Percentiles rank a stretch among this genome's conserved stretches.
These are phyloP conservation scores for Cercospora sp. DNA, from an alignment of 2,329 filamentous ascomycete genomes.

Conservation along the genomic window DNA sequence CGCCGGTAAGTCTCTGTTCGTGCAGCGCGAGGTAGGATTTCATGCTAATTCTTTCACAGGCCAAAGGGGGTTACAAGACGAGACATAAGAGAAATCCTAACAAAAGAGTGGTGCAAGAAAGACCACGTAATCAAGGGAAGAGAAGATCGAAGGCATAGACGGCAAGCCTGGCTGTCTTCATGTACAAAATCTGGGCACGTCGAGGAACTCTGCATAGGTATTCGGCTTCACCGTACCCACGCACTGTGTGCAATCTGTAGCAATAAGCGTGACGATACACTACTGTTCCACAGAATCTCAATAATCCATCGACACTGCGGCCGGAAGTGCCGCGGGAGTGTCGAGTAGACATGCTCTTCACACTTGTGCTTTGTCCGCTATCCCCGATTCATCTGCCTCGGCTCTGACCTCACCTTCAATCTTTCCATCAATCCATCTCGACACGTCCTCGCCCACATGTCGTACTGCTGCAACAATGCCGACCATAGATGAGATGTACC, in stretches of 20 bases:
- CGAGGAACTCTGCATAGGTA: background rate
- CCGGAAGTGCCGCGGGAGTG: background rate
- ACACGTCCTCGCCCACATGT: slow-evolving; percentile 1
- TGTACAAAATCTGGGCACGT: background rate
- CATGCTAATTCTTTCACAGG: slow-evolving; percentile 40
- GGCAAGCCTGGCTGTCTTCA: background rate
- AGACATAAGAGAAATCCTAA: slow-evolving; percentile 85
- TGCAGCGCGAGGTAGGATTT: background rate
- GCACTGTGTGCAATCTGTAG: background rate
- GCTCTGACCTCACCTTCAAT: slow-evolving; percentile 10
- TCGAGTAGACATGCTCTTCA: background rate
- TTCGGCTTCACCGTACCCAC: background rate
- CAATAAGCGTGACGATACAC: background rate
- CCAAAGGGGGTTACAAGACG: slow-evolving; percentile 90
- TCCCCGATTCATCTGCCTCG: slow-evolving; percentile 5
- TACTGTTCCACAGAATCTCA: background rate
- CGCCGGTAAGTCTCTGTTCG: slow-evolving; percentile 66
- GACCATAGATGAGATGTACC: slow-evolving; percentile 41
- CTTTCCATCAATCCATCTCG: background rate
- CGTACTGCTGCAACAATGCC: slow-evolving; percentile 16
- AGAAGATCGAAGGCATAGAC: slow-evolving; percentile 54
- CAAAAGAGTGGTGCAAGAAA: slow-evolving; percentile 82
- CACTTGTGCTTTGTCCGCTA: background rate
- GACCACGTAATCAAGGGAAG: slow-evolving; percentile 88
- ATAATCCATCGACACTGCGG: background rate